These are phyloP conservation scores for Boletus reticulatus DNA, from an alignment of 768 basidiomycete genomes.

Conservation along the genomic window DNA sequence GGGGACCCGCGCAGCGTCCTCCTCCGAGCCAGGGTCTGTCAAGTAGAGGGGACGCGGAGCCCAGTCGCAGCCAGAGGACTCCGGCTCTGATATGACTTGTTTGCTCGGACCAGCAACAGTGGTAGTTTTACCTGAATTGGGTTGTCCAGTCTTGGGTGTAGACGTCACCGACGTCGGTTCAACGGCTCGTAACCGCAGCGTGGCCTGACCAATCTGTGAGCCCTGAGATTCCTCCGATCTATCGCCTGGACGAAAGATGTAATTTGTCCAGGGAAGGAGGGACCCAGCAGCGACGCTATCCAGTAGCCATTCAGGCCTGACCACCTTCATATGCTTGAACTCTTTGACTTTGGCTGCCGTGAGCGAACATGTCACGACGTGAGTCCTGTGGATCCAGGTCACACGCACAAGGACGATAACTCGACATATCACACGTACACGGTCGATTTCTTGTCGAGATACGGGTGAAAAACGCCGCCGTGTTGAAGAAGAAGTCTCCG, in stretches of 20 bases:
- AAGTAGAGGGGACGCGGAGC: constrained; percentile 30
- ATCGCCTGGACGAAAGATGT: constrained; percentile 52
- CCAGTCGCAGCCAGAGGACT: constrained; percentile 3
- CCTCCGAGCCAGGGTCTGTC: constrained; percentile 42
- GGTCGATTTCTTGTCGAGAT: constrained; percentile 73
- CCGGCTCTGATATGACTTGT: background rate
- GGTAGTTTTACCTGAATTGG: background rate
- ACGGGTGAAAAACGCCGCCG: constrained; percentile 82
- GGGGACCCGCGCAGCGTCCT: constrained; percentile 49
- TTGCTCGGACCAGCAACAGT: constrained; percentile 2
- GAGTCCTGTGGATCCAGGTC: constrained; percentile 53
- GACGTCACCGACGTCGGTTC: constrained; percentile 5
- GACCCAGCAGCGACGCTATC: constrained; percentile 67
- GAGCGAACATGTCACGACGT: constrained; percentile 88
- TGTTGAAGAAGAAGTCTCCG: constrained; percentile 76
- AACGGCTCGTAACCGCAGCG: constrained; percentile 8
- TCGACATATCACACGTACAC: constrained; percentile 48
- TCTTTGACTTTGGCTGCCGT: constrained; percentile 88
- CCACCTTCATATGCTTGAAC: constrained; percentile 89
- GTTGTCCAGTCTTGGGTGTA: background rate
- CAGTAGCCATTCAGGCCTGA: constrained; percentile 83
- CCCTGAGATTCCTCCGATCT: constrained; percentile 52
- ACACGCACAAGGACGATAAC: background rate
- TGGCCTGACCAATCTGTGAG: constrained; percentile 20
- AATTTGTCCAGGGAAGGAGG: constrained; percentile 81